Evolutionary conservation across 2,329 filamentous ascomycete species (phyloP).

Genomic region (Exophiala calicioides): DNA sequence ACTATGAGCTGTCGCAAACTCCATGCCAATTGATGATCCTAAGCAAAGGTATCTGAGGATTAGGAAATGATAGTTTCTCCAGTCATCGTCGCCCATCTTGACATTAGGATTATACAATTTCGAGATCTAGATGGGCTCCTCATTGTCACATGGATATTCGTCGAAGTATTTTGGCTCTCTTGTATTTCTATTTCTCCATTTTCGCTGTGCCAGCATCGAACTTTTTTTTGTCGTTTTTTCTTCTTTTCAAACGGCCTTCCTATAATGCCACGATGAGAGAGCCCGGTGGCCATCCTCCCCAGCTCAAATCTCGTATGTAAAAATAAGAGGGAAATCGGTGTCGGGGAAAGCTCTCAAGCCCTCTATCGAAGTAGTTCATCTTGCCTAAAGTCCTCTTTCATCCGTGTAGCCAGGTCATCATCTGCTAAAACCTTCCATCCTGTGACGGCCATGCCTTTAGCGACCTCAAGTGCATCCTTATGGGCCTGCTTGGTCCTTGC

Average conservation of each 20-base stretch:
- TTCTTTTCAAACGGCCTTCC: too few species aligned
- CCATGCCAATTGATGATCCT: too few species aligned
- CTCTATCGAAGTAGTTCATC: neutral
- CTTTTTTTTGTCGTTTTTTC: neutral
- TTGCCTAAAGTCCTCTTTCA: neutral
- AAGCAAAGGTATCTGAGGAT: too few species aligned
- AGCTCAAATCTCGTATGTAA: too few species aligned
- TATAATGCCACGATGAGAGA: neutral
- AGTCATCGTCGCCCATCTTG: too few species aligned
- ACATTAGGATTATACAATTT: too few species aligned
- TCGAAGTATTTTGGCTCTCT: neutral
- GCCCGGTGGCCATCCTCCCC: too few species aligned
- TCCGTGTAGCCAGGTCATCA: neutral
- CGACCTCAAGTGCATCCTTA: neutral
- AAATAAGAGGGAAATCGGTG: too few species aligned
- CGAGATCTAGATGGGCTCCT: too few species aligned
- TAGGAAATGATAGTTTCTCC: too few species aligned
- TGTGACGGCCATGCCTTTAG: neutral
- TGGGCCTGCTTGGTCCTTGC: neutral
- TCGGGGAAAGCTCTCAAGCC: neutral
- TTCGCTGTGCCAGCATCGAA: neutral
- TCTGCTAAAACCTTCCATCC: neutral
- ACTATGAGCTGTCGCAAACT: too few species aligned
- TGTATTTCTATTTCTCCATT: neutral
- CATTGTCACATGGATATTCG: neutral